These are phyloP conservation scores for Pezicula carpinea DNA, from an alignment of 2,329 filamentous ascomycete species.

Conservation along the genomic window DNA sequence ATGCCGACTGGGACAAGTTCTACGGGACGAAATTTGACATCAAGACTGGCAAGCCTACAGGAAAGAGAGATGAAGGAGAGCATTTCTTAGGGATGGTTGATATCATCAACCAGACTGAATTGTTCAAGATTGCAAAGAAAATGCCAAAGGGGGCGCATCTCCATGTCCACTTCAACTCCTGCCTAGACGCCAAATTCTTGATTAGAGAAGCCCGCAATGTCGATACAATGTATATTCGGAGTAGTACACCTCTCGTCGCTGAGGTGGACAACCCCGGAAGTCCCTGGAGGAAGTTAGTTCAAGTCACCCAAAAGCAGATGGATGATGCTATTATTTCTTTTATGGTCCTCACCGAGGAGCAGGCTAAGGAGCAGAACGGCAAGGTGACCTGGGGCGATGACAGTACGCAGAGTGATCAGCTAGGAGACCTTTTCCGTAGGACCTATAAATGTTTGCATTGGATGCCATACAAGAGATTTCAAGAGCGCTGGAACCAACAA, in stretches of 20 bases:
- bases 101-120: slow-evolving; percentile 48
- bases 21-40: slow-evolving; percentile 18
- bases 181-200: slow-evolving; percentile 55
- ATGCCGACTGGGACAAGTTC: slow-evolving; percentile 22
- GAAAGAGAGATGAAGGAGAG: slow-evolving; percentile 35
- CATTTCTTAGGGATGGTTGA: slow-evolving; percentile 54
- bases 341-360: slow-evolving; percentile 23
- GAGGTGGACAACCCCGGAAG: slow-evolving; percentile 7
- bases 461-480: slow-evolving; percentile 44
- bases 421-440: slow-evolving; percentile 43
- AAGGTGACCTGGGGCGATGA: not conserved
- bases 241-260: slow-evolving; percentile 43
- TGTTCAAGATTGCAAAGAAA: slow-evolving; percentile 50
- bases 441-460: slow-evolving; percentile 35
- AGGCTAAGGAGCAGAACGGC: slow-evolving; percentile 16
- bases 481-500: slow-evolving; percentile 22
- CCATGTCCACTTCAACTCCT: slow-evolving; percentile 77
- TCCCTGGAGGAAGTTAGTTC: slow-evolving; percentile 53
- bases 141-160: slow-evolving; percentile 71
- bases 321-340: slow-evolving; percentile 23
- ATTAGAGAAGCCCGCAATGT: slow-evolving; percentile 50
- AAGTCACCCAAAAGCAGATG: slow-evolving; percentile 36
- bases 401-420: slow-evolving; percentile 10
- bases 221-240: slow-evolving; percentile 66
- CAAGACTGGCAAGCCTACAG: slow-evolving; percentile 12